Evolutionary conservation across 2,329 filamentous ascomycete genomes (phyloP), one percentile per base, ranked within the genome.

Genomic region (Chaetomium sp.): DNA sequence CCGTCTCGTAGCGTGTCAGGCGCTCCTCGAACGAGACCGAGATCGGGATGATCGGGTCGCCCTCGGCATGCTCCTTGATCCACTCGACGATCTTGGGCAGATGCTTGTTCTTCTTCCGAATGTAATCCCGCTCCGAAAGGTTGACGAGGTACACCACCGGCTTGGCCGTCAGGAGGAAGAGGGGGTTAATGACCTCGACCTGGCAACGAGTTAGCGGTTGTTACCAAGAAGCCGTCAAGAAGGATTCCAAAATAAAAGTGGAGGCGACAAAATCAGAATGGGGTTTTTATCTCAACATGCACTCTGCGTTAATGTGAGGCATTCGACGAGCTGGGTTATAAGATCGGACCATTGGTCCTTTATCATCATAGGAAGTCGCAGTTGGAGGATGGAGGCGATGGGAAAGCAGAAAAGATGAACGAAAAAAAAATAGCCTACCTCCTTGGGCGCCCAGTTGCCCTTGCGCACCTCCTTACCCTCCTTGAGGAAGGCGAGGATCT

Each of bases 271-370:
- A 64, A 74, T 89, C 88, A 90, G 88, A 84, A 72, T 76, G 75
- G 79, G 80, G 82, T 76, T 79, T 61, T 88, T 80, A 87, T 96
- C 91, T 95, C 92, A 96, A 75, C 71, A 84, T 82, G 80, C 79
- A 80, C 87, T 89, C 87, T 79, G 80, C 81, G 84, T 89, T 53
- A 11, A 42, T 43, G 50, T 81, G 85, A 88, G 87, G 83, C 81
- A 84, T 86, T 97, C 92, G 87, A 96, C 88, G 94, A 99, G 94
- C 94, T 99, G 94, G 94, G 94, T 89, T 95, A 91, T 89, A 79
- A 88, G 79, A 81, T 91, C 88, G 88, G 91, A 90, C 89, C 81
- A 75, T 78, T 81, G 85, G 89, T 91, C 94, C 87, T 96, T 95
- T 87, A 86, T 97, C 94, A 97, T 97, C 94, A 96, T 86, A 67